A percentile compares a stretch with the other conserved stretches of the same genome.
Conservation (phyloP, 2,329 filamentous ascomycete genomes). For the Cryphonectria japonica region DNA sequence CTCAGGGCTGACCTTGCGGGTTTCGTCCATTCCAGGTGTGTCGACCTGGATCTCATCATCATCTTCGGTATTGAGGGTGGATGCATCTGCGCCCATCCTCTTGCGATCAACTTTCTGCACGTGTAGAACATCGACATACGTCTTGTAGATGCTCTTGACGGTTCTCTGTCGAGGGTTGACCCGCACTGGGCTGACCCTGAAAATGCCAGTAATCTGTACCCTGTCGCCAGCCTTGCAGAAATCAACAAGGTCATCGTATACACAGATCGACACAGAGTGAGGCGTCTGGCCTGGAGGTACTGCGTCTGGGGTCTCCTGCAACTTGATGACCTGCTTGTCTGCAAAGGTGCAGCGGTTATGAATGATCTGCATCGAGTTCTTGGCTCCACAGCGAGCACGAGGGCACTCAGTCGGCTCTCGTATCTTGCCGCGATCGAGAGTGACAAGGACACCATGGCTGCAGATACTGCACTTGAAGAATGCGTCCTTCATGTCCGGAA, state of each 20-base stretch:
- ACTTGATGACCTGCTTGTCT: slow-evolving; percentile 98
- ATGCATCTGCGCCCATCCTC: slow-evolving; percentile 86
- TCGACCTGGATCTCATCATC: slow-evolving; percentile 66
- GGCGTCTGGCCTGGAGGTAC: slow-evolving; percentile 96
- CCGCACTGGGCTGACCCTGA: slow-evolving; percentile 90
- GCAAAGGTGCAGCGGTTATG: slow-evolving; percentile 95
- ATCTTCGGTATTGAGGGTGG: slow-evolving; percentile 83
- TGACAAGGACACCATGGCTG: slow-evolving; percentile 86
- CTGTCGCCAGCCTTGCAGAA: slow-evolving; percentile 97
- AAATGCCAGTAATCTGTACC: slow-evolving; percentile 94
- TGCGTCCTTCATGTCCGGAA: slow-evolving; percentile 98
- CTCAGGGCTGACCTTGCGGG: slow-evolving; percentile 79
- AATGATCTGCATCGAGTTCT: slow-evolving; percentile 97
- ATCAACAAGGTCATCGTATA: slow-evolving; percentile 96
- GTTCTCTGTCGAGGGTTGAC: slow-evolving; percentile 92
- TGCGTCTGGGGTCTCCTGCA: slow-evolving; percentile 95
- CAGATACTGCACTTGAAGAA: slow-evolving; percentile 97
- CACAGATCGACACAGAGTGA: slow-evolving; percentile 93
- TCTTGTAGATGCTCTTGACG: slow-evolving; percentile 96
- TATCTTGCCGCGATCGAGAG: slow-evolving; percentile 94
- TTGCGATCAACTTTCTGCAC: slow-evolving; percentile 97
- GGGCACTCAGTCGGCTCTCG: slow-evolving; percentile 91
- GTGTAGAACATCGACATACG: slow-evolving; percentile 92
- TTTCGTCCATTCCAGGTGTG: slow-evolving; percentile 76
- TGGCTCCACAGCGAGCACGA: slow-evolving; percentile 76